A percentile compares a stretch with the other conserved stretches of the same genome.
Conservation (phyloP, 345 rosid genomes). For the Toxicodendron radicans region DNA sequence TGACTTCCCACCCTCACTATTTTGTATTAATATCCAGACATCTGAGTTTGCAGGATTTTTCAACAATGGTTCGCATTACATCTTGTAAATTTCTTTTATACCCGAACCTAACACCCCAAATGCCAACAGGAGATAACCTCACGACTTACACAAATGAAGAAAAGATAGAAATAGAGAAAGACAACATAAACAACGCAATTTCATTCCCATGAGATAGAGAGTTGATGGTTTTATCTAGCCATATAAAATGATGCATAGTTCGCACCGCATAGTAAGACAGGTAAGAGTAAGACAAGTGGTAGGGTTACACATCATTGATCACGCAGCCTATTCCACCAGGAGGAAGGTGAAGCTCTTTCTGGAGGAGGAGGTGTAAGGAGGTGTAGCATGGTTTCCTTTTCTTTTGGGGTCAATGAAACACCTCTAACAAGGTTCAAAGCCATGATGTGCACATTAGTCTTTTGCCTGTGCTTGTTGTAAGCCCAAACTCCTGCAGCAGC, state of each 20-base stretch:
- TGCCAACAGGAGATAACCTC: too few relatives aligned
- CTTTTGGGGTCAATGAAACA: slow-evolving; percentile 75
- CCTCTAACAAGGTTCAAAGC: slow-evolving; percentile 83
- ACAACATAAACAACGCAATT: too few relatives aligned
- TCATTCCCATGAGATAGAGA: too few relatives aligned
- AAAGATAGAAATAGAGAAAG: too few relatives aligned
- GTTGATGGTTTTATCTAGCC: too few relatives aligned
- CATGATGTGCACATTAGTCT: slow-evolving; percentile 79
- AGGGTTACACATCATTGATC: slow-evolving; percentile 22
- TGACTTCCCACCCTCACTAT: too few relatives aligned
- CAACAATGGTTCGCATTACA: too few relatives aligned
- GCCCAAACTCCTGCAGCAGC: slow-evolving; percentile 73
- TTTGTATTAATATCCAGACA: too few relatives aligned
- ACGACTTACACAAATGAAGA: too few relatives aligned
- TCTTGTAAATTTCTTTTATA: too few relatives aligned
- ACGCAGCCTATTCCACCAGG: slow-evolving; percentile 60
- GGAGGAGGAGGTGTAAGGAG: slow-evolving; percentile 81
- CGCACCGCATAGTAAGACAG: neutral
- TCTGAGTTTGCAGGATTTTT: too few relatives aligned
- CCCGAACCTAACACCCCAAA: too few relatives aligned
- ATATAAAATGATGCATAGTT: neutral
- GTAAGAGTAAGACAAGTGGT: neutral
- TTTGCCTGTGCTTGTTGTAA: slow-evolving; percentile 68
- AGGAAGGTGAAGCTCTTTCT: slow-evolving; percentile 31
- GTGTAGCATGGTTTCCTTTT: slow-evolving; percentile 85